phyloP scores from a whole-genome alignment of 331 rosid species.

The Ulmus americana region DNA sequence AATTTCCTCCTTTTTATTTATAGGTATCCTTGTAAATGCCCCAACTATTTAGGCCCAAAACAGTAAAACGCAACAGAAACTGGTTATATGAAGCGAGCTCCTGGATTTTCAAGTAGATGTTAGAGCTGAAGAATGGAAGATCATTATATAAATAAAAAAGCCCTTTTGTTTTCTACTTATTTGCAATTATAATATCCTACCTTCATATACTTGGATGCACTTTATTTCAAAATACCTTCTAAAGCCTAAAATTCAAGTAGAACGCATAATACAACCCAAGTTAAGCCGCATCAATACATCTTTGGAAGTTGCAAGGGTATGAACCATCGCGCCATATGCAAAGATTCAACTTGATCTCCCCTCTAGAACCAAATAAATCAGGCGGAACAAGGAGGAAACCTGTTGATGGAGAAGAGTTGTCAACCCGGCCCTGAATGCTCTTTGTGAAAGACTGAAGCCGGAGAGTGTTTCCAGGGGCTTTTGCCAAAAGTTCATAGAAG shows the following conservation, averaged over 20 bases:
- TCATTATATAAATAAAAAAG: no score
- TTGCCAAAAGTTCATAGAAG: conserved; percentile 43
- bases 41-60: no score
- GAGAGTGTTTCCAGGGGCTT: conserved; percentile 27
- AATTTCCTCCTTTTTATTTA: no score
- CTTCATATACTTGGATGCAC: no score
- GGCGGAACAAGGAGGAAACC: conserved; percentile 44
- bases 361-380: conserved; percentile 20
- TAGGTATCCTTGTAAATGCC: no score
- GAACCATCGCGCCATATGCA: conserved; percentile 27
- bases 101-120: no score
- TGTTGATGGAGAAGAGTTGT: conserved; percentile 14
- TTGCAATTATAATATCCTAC: no score
- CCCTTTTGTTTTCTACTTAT: no score
- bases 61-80: no score
- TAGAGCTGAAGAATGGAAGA: no score
- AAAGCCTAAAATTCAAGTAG: not conserved
- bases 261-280: not conserved
- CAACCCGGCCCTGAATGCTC: conserved; percentile 24
- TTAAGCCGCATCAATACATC: not conserved
- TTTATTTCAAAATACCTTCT: no score
- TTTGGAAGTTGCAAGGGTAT: not conserved
- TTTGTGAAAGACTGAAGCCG: conserved; percentile 35
- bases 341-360: conserved; percentile 35
- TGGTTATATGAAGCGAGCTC: no score